These are phyloP conservation scores for Kandelia obovata DNA, from an alignment of 345 rosid species.

Conservation along the genomic window DNA sequence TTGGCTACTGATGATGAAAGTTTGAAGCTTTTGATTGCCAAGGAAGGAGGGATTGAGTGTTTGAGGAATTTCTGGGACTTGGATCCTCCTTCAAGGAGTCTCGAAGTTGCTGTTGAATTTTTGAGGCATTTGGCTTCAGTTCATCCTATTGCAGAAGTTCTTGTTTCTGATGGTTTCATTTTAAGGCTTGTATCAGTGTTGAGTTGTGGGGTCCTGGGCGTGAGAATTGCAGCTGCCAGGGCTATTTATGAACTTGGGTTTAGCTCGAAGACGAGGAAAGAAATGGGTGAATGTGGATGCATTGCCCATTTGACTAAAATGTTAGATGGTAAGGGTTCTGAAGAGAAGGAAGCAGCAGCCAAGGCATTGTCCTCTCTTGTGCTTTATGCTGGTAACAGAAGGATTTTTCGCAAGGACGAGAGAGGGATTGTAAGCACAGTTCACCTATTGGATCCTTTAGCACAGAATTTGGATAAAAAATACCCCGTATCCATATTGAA, in stretches of 20 bases:
- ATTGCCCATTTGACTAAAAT: conserved; percentile 52
- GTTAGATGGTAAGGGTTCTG: conserved; percentile 83
- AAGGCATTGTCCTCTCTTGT: conserved; percentile 57
- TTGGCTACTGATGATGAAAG: conserved; percentile 50
- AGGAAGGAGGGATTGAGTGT: conserved; percentile 66
- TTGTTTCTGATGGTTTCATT: conserved; percentile 62
- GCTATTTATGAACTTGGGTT: conserved; percentile 54
- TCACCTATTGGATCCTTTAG: conserved; percentile 58
- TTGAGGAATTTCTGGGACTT: conserved; percentile 83
- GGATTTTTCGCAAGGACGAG: conserved; percentile 50
- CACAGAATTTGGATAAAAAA: conserved; percentile 55
- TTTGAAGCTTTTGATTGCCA: conserved; percentile 56
- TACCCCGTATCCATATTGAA: conserved; percentile 56
- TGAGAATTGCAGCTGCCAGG: conserved; percentile 68
- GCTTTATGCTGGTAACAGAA: conserved; percentile 47
- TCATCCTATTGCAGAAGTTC: conserved; percentile 54
- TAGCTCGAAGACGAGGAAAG: conserved; percentile 56
- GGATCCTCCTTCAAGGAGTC: conserved; percentile 39
- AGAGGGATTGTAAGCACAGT: conserved; percentile 57
- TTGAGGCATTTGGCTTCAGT: conserved; percentile 49
- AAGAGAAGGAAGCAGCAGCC: conserved; percentile 83
- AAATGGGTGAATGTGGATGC: conserved; percentile 66
- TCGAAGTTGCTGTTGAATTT: conserved; percentile 62
- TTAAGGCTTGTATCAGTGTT: conserved; percentile 43
- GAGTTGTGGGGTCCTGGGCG: conserved; percentile 60